A percentile compares a stretch with the other conserved stretches of the same genome.
Conservation (phyloP, 192 early-diverging fungal genomes). For the Dissophora globulifera region DNA sequence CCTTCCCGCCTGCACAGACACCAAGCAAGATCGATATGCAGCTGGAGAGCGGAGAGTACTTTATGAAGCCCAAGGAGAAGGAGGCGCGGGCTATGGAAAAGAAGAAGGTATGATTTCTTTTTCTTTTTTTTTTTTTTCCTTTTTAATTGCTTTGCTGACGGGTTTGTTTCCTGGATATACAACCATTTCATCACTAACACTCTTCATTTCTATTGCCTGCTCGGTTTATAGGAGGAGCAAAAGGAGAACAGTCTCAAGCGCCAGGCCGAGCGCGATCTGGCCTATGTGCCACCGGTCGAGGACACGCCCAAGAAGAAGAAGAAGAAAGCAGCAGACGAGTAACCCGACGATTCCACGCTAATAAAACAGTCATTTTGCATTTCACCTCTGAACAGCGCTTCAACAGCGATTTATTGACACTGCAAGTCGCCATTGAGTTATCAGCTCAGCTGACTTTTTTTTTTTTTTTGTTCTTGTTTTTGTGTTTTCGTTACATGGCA, state of each 20-base stretch:
- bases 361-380: too few species aligned
- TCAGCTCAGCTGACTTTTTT: too few species aligned
- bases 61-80: conserved; percentile 81
- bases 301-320: conserved; percentile 52
- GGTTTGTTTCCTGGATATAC: background rate
- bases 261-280: conserved; percentile 78
- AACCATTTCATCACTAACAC: too few species aligned
- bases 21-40: conserved; percentile 92
- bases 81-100: conserved; percentile 70
- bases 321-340: conserved; percentile 37
- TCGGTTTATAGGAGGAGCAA: conserved; percentile 64
- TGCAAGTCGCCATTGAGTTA: too few species aligned
- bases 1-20: conserved; percentile 89
- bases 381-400: too few species aligned
- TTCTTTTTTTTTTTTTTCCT: background rate
- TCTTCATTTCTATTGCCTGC: too few species aligned
- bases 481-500: too few species aligned
- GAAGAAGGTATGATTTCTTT: conserved; percentile 64
- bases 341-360: too few species aligned
- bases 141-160: background rate
- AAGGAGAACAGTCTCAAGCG: conserved; percentile 74
- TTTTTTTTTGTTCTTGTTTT: too few species aligned
- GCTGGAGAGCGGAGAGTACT: conserved; percentile 97
- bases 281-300: conserved; percentile 86
- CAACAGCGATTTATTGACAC: too few species aligned